phyloP scores from a whole-genome alignment of 768 basidiomycete species.

The Tephrocybe rancida region DNA sequence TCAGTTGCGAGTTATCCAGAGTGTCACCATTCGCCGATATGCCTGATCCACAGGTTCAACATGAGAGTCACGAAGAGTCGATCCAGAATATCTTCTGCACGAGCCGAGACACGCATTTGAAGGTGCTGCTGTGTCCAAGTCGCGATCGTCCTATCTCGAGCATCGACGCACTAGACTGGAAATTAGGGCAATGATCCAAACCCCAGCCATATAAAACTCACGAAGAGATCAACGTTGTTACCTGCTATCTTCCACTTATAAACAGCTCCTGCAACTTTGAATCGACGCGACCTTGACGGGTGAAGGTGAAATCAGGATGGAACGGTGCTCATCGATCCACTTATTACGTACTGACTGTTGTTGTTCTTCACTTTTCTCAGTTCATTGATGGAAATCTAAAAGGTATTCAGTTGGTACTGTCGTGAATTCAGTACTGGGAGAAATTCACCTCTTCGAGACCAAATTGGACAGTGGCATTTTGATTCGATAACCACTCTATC shows the following conservation, averaged over 20 bases:
- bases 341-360: slow-evolving; percentile 50
- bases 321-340: not conserved
- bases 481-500: slow-evolving; percentile 52
- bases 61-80: slow-evolving; percentile 56
- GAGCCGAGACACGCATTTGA: slow-evolving; percentile 41
- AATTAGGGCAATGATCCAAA: not conserved
- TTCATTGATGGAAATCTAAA: slow-evolving; percentile 41
- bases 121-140: slow-evolving; percentile 42
- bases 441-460: slow-evolving; percentile 46
- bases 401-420: not conserved
- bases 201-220: slow-evolving; percentile 27
- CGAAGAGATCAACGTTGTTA: slow-evolving; percentile 45
- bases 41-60: slow-evolving; percentile 53
- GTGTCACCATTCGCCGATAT: slow-evolving; percentile 42
- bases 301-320: not conserved
- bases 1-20: not conserved
- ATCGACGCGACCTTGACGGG: slow-evolving; percentile 49
- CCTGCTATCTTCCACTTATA: slow-evolving; percentile 61
- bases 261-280: slow-evolving; percentile 47
- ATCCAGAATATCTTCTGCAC: slow-evolving; percentile 44
- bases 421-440: not conserved
- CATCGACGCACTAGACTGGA: slow-evolving; percentile 46
- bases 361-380: slow-evolving; percentile 51
- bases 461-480: slow-evolving; percentile 48
- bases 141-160: slow-evolving; percentile 48